A percentile compares a stretch with the other conserved stretches of the same genome.
Evolutionary conservation across 176 grass and related monocot species (phyloP).

Genomic region (Olyra latifolia): DNA sequence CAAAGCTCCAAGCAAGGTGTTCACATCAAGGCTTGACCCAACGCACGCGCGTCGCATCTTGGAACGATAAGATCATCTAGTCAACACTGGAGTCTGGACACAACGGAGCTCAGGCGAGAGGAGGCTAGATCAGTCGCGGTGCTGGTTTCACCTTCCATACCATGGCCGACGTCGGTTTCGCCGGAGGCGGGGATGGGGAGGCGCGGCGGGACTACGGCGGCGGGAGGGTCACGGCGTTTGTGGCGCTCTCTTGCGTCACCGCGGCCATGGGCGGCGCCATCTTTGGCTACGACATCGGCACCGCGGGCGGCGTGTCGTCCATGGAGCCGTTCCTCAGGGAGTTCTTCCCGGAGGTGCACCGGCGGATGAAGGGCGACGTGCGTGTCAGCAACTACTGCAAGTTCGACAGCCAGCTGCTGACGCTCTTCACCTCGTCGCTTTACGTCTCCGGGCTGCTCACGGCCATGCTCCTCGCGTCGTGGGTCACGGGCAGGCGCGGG

Average conservation of each 20-base stretch:
- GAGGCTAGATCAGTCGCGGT: background rate
- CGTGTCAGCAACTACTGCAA: conserved; percentile 72
- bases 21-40: no score
- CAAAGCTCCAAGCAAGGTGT: no score
- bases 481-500: conserved; percentile 36
- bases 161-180: conserved; percentile 17
- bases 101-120: no score
- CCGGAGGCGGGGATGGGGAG: background rate
- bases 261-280: conserved; percentile 66
- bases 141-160: background rate
- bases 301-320: conserved; percentile 46
- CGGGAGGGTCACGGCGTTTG: conserved; percentile 52
- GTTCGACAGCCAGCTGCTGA: conserved; percentile 73
- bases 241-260: conserved; percentile 52
- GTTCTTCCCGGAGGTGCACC: conserved; percentile 62
- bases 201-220: background rate
- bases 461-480: conserved; percentile 41
- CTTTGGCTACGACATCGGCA: conserved; percentile 68
- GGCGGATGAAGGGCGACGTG: conserved; percentile 33
- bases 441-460: conserved; percentile 56
- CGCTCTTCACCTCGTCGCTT: conserved; percentile 70
- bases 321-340: conserved; percentile 61
- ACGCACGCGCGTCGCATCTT: no score
- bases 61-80: no score
- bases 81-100: no score